A percentile compares a stretch with the other conserved stretches of the same genome.
These are phyloP conservation scores for Ophiostoma piceae DNA, from an alignment of 2,329 filamentous ascomycete species.

Conservation along the genomic window DNA sequence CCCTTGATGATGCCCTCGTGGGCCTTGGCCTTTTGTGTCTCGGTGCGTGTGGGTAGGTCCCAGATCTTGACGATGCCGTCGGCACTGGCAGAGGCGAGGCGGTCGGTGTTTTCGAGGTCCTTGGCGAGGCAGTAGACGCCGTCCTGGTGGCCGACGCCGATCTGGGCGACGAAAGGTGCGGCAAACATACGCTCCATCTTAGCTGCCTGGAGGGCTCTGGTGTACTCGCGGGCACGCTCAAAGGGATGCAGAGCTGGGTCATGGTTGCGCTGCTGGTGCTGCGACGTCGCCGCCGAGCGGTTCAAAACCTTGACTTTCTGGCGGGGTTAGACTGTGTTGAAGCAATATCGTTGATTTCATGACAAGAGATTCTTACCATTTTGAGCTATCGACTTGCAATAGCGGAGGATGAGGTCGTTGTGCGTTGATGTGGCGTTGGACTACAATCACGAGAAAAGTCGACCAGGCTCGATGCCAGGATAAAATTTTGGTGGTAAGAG, in stretches of 20 bases:
- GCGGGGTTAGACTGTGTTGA: neutral
- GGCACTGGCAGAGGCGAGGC: constrained; percentile 77
- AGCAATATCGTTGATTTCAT: neutral
- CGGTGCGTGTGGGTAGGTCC: constrained; percentile 60
- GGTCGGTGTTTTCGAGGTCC: constrained; percentile 67
- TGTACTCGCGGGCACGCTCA: constrained; percentile 83
- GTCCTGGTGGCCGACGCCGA: constrained; percentile 88
- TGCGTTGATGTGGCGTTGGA: neutral
- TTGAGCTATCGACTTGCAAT: neutral
- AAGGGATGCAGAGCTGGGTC: constrained; percentile 86
- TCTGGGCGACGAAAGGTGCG: constrained; percentile 68
- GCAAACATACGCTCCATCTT: constrained; percentile 86
- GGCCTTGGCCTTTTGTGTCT: constrained; percentile 68
- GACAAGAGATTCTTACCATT: neutral
- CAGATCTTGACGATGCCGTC: constrained; percentile 83
- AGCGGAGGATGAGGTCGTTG: neutral
- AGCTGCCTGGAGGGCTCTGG: constrained; percentile 65
- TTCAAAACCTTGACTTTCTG: constrained; percentile 28
- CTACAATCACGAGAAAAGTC: neutral
- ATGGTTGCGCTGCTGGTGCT: constrained; percentile 29
- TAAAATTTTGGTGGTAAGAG: constrained; percentile 3
- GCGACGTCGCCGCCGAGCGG: constrained; percentile 25
- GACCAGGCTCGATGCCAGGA: neutral
- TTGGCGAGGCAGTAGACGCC: constrained; percentile 79
- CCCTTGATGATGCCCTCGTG: constrained; percentile 53